A percentile compares a stretch with the other conserved stretches of the same genome.
Evolutionary conservation across 768 basidiomycete species (phyloP).

Genomic region (Mycena floridula): DNA sequence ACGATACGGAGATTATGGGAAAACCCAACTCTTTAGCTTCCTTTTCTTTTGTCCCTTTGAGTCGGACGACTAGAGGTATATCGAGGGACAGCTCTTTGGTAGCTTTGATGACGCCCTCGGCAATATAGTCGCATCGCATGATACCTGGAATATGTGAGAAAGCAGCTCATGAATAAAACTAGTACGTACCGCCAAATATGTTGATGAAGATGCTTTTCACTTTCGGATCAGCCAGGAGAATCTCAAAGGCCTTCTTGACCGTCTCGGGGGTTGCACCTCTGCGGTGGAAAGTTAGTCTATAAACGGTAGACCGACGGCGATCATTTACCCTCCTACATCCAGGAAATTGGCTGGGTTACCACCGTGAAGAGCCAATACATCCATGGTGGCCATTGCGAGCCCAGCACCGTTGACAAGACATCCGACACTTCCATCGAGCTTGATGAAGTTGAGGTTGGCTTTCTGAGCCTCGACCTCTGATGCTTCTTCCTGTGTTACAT

Average conservation of each 20-base stretch:
- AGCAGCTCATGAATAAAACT: neutral
- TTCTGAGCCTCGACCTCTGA: constrained; percentile 98
- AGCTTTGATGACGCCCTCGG: constrained; percentile 97
- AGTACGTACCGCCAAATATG: constrained; percentile 74
- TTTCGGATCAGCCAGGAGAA: constrained; percentile 82
- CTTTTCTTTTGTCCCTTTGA: constrained; percentile 95
- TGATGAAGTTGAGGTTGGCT: constrained; percentile 96
- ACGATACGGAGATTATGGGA: neutral
- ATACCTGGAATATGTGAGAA: constrained; percentile 46
- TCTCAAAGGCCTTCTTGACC: constrained; percentile 98
- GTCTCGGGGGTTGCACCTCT: constrained; percentile 99
- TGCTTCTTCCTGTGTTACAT: constrained; percentile 91
- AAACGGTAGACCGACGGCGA: neutral
- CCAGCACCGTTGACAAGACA: constrained; percentile 99
- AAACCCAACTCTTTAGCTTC: constrained; percentile 87
- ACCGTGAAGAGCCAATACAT: constrained; percentile 93
- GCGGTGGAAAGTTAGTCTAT: constrained; percentile 1
- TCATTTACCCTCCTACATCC: constrained; percentile 85
- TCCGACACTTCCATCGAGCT: constrained; percentile 94
- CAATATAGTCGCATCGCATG: constrained; percentile 99
- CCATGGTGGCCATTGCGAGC: constrained; percentile 99
- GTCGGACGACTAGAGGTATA: constrained; percentile 87
- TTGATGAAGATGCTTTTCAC: constrained; percentile 99
- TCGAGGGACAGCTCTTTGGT: constrained; percentile 83
- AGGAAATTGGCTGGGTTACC: constrained; percentile 98